phyloP scores from a whole-genome alignment of 805 yeast species.

The Candida morakotiae region DNA sequence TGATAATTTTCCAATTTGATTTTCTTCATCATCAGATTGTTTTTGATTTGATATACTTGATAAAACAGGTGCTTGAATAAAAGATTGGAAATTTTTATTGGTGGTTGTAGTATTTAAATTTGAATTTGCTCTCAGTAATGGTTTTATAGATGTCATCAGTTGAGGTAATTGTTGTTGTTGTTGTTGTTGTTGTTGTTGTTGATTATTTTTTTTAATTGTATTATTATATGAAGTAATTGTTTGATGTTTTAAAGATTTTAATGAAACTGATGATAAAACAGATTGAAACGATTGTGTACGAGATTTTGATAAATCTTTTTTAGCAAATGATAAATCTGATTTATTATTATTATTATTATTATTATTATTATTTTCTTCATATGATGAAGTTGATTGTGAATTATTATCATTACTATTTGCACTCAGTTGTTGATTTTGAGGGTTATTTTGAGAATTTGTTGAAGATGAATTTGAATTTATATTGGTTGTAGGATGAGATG shows the following conservation, averaged over 20 bases:
- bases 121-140: conserved; percentile 14
- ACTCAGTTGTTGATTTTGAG: background rate
- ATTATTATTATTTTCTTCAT: conserved; percentile 1
- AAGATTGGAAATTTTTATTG: conserved; percentile 37
- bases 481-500: background rate
- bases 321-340: conserved; percentile 27
- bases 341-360: conserved; percentile 1
- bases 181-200: conserved; percentile 6
- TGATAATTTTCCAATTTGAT: conserved; percentile 35
- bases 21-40: conserved; percentile 23
- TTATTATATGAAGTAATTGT: conserved; percentile 9
- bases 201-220: conserved; percentile 6
- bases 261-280: conserved; percentile 41
- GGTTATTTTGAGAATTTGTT: background rate
- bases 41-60: conserved; percentile 32
- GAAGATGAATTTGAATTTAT: background rate
- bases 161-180: background rate
- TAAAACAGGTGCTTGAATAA: conserved; percentile 44
- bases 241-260: conserved; percentile 31
- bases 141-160: background rate
- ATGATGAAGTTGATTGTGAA: conserved; percentile 1
- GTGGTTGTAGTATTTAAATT: conserved; percentile 17
- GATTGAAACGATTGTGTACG: conserved; percentile 43
- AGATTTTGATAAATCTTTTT: conserved; percentile 29
- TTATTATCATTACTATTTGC: background rate